Conservation (phyloP, 2,329 filamentous ascomycete genomes). For the Colletotrichum shisoi region DNA sequence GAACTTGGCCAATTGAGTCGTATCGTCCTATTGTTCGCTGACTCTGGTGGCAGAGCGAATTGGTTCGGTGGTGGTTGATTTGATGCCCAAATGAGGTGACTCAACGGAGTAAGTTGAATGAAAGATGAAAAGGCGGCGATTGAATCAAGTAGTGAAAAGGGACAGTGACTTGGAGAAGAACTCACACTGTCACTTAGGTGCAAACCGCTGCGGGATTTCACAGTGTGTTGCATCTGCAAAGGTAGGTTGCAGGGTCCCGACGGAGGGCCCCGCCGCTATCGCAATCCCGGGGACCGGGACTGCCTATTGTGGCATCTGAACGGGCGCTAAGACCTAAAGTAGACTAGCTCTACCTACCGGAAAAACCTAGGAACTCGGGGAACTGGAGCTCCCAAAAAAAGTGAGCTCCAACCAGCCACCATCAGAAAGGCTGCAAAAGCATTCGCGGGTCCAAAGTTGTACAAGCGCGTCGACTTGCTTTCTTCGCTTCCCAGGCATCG, state of each 20-base stretch:
- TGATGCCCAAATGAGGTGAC: conserved; percentile 17
- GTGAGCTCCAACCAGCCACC: conserved; percentile 36
- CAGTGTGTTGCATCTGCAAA: conserved; percentile 21
- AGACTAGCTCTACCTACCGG: conserved; percentile 12
- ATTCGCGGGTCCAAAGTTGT: conserved; percentile 33
- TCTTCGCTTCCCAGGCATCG: conserved; percentile 44
- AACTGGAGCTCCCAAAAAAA: conserved; percentile 37
- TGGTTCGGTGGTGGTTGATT: conserved; percentile 1
- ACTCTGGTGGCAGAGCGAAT: neutral
- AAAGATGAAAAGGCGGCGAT: conserved; percentile 24
- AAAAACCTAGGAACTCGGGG: conserved; percentile 24
- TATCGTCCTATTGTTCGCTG: neutral
- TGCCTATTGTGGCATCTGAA: conserved; percentile 34
- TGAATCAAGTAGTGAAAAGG: conserved; percentile 7
- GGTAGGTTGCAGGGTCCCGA: conserved; percentile 12
- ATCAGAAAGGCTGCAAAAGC: conserved; percentile 38
- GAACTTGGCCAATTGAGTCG: conserved; percentile 4
- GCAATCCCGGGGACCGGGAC: conserved; percentile 33
- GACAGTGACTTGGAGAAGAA: conserved; percentile 25
- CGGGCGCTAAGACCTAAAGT: conserved; percentile 15
- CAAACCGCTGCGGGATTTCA: neutral
- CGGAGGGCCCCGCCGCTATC: conserved; percentile 31
- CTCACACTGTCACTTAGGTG: neutral
- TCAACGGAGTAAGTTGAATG: conserved; percentile 17
- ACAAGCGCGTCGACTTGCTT: conserved; percentile 36